Evolutionary conservation across 345 rosid species (phyloP).

Genomic region (Barbarea vulgaris): DNA sequence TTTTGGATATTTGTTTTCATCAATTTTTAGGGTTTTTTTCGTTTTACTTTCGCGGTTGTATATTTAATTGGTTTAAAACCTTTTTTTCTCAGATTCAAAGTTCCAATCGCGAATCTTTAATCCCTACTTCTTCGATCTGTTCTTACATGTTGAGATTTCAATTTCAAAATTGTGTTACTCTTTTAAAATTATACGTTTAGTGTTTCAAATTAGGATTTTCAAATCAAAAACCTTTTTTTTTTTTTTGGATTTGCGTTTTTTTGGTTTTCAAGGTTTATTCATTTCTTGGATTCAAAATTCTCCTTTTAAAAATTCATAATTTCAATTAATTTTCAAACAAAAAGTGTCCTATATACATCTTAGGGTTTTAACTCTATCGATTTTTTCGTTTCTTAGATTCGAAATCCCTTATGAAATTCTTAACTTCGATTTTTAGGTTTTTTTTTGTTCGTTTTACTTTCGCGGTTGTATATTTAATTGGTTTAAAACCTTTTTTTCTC

Average conservation of each 20-base stretch:
- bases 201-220: too few species aligned
- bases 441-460: too few species aligned
- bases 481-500: background rate
- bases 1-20: background rate
- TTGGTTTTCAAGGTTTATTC: background rate
- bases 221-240: too few species aligned
- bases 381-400: background rate
- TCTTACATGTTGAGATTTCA: background rate
- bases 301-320: too few species aligned
- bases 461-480: too few species aligned
- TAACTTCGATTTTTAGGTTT: too few species aligned
- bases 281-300: background rate
- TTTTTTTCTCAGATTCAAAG: background rate
- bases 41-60: background rate
- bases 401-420: too few species aligned
- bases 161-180: too few species aligned
- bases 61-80: background rate
- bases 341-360: background rate
- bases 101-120: background rate
- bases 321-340: background rate
- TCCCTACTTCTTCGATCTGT: too few species aligned
- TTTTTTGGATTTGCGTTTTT: background rate
- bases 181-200: background rate
- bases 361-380: too few species aligned
- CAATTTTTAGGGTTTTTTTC: too few species aligned